Conservation (phyloP, 176 grass and related monocot genomes). For the Triticum aestivum region IWGSC_CS_RefSeq_v2.1 NC_057799.1:379875936-379876435, state of each 20-base stretch:
- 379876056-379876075: constrained; percentile 45
- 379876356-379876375: too few relatives aligned
- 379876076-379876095: constrained; percentile 16
- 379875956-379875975: not conserved
- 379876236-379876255: not conserved
- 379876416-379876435: not conserved
- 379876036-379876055: constrained; percentile 45
- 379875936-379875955: constrained; percentile 1
- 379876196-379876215: constrained; percentile 31
- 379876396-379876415: too few relatives aligned
- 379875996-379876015: constrained; percentile 8
- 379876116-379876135: not conserved
- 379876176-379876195: not conserved
- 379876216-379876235: not conserved
- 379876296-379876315: not conserved
- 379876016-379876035: constrained; percentile 2
- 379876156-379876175: not conserved
- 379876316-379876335: too few relatives aligned
- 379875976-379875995: not conserved
- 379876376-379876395: too few relatives aligned
- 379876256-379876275: not conserved
- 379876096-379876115: not conserved
- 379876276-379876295: not conserved
- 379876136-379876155: not conserved
- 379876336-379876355: too few relatives aligned